Evolutionary conservation across 2,329 filamentous ascomycete genomes (phyloP), one percentile per base, ranked within the genome.

Genomic region (Parastagonospora avenae): DNA sequence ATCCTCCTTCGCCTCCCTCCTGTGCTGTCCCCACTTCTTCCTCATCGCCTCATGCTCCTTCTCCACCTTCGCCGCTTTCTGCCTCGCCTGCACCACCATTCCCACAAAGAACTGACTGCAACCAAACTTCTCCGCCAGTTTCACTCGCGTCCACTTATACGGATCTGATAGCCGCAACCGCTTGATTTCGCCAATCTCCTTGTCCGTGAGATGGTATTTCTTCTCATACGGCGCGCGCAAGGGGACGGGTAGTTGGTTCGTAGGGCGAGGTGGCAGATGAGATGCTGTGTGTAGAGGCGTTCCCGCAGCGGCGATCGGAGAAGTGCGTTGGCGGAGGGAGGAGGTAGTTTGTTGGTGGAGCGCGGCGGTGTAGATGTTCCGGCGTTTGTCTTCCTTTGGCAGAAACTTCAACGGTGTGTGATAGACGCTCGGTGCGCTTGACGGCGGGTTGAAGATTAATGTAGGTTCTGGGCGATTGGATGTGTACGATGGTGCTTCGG

Each of bases 381-480:
- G 74, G 48, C 85, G 78, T 16, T 77, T 76, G 72, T 89, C 86
- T 56, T 78, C 75, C 46, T 76, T 67, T 4, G 86, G 86, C 7
- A 89, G 77, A 68, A 89, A 89, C 58, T 86, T 85, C 27, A 79
- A 73, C 1, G 86, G 86, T 1, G 86, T 89, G 66, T 86, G 82
- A 64, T 85, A 85, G 19, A 85, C 80, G 54, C 79, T 85, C 7
- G 86, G 85, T 6, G 82, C 80, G 27, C 83, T 82, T 6, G 85
- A 84, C 1, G 86, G 86, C 31, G 86, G 86, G 60, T 88, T 88
- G 78, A 84, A 85, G 67, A 88, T 52, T 1, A 74, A 48, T 1
- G 63, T 65, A 4, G 71, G 74, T 57, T 49, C 59, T 52, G 58
- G 59, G 60, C 39, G 52, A 11, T 52, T 46, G 11, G 66, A 55